Percentiles rank a stretch among this genome's conserved stretches.
Evolutionary conservation across 2,329 filamentous ascomycete species (phyloP).

Genomic region (Colletotrichum cordylinicola): DNA sequence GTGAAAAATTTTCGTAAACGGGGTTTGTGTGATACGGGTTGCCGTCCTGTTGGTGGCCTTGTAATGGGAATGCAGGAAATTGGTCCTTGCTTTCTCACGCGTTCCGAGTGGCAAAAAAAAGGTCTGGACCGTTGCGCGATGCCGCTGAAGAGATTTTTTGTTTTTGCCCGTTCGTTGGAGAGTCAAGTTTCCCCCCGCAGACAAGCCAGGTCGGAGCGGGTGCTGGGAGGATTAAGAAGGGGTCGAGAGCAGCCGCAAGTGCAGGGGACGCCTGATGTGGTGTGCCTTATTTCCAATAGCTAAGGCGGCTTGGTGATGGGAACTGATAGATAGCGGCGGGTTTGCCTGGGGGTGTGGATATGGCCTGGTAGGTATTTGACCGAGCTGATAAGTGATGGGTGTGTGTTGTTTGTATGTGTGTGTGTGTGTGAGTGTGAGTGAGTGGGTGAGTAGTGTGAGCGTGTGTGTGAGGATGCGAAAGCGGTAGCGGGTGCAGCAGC

Average conservation of each 20-base stretch:
- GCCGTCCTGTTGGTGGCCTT: constrained; percentile 17
- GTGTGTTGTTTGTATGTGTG: background rate
- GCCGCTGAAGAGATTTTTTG: constrained; percentile 19
- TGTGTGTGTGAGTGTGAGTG: background rate
- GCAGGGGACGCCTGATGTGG: constrained; percentile 22
- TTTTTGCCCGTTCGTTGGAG: background rate
- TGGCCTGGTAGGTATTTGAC: constrained; percentile 17
- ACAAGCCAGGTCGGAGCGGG: constrained; percentile 12
- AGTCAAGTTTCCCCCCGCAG: background rate
- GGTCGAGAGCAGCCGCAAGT: constrained; percentile 14
- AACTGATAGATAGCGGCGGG: constrained; percentile 21
- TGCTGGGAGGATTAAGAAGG: constrained; percentile 21
- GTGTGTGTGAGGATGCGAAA: background rate
- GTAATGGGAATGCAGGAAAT: constrained; percentile 19
- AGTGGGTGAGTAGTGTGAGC: background rate
- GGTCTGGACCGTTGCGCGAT: background rate
- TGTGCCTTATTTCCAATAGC: constrained; percentile 15
- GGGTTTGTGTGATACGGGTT: constrained; percentile 1
- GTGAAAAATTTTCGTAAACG: constrained; percentile 16
- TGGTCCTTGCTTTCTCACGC: constrained; percentile 12
- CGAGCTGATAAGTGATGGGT: constrained; percentile 24
- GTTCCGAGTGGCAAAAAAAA: constrained; percentile 19
- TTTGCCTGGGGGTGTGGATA: constrained; percentile 15
- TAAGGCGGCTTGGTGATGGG: constrained; percentile 21
- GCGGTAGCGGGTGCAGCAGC: background rate